Base-by-base conservation (phyloP, 805 yeast genomes). In the Myxozyma melibiosi region DNA sequence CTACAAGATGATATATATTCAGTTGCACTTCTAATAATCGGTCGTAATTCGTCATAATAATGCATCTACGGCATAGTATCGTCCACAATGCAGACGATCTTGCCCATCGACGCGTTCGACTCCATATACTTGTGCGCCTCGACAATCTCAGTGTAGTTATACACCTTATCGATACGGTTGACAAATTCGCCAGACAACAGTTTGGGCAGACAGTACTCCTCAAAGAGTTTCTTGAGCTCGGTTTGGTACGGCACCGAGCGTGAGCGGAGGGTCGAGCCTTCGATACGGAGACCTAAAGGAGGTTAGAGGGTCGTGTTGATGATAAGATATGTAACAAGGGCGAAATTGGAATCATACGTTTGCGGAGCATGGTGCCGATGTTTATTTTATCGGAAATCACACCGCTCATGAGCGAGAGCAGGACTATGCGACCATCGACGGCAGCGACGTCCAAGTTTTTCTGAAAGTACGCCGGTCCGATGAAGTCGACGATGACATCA, bases 401-500 rank as follows among this genome's bases (percentile, higher is more conserved):
- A 1, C 72, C 73, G 34, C 66, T 53, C 65, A 70, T 53, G 8
- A 63, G 42, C 7, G 66, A 65, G 61, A 68, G 59, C 22, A 68
- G 27, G 8, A 69, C 74, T 1, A 68, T 33, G 2, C 68, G 54
- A 16, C 71, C 74, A 16, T 68, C 71, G 2, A 55, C 53, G 2
- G 68, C 66, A 13, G 66, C 55, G 22, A 62, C 60, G 3, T 61
- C 64, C 4, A 72, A 54, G 50, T 67, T 58, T 18, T 58, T 34
- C 16, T 43, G 42, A 16, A 70, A 65, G 40, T 65, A 64, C 1
- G 57, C 52, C 33, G 62, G 63, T n/a, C 77, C 77, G 18, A 73
- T 72, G 6, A 72, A 66, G 40, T 71, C 75, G 11, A 73, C 59
- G 18, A 70, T 64, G 9, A 68, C 61, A 42, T 72, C 70, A 7